phyloP scores from a whole-genome alignment of 345 rosid species.

The Sisymbrium altissimum region DNA sequence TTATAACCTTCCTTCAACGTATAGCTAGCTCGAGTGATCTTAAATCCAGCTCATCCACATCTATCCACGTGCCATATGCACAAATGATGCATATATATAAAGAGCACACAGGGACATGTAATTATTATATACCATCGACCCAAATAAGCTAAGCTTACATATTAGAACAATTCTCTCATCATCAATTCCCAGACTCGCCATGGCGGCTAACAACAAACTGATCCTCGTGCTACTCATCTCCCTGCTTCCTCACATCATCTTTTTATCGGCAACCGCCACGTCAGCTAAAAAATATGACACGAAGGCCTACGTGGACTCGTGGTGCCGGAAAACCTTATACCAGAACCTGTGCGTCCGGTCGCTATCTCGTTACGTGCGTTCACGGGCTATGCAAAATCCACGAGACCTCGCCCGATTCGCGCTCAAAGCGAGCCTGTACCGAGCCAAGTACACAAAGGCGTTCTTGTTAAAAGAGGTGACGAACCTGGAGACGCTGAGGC shows the following conservation, averaged over 20 bases:
- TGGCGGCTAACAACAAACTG: slow-evolving; percentile 22
- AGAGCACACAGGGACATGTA: background rate
- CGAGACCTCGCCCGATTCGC: slow-evolving; percentile 63
- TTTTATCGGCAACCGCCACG: slow-evolving; percentile 10
- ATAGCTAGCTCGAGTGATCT: slow-evolving; percentile 26
- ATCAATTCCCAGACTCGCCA: background rate
- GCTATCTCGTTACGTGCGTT: slow-evolving; percentile 44
- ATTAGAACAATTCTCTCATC: background rate
- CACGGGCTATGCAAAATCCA: slow-evolving; percentile 39
- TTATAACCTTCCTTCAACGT: slow-evolving; percentile 21
- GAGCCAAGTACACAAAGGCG: slow-evolving; percentile 44
- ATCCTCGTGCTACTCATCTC: slow-evolving; percentile 19
- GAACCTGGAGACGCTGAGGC: slow-evolving; percentile 38
- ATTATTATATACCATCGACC: background rate
- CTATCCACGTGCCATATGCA: slow-evolving; percentile 27
- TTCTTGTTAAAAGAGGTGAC: slow-evolving; percentile 49
- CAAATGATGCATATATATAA: background rate
- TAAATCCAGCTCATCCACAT: slow-evolving; percentile 30
- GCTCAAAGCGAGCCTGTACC: slow-evolving; percentile 56
- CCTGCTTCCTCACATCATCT: slow-evolving; percentile 19
- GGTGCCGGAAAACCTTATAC: slow-evolving; percentile 60
- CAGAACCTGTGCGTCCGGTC: slow-evolving; percentile 50
- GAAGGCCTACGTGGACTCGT: slow-evolving; percentile 40
- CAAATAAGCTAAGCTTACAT: background rate
- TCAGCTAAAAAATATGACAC: slow-evolving; percentile 21